These are phyloP conservation scores for Podaxis sp. DNA, from an alignment of 768 basidiomycete genomes.

Conservation along the genomic window DNA sequence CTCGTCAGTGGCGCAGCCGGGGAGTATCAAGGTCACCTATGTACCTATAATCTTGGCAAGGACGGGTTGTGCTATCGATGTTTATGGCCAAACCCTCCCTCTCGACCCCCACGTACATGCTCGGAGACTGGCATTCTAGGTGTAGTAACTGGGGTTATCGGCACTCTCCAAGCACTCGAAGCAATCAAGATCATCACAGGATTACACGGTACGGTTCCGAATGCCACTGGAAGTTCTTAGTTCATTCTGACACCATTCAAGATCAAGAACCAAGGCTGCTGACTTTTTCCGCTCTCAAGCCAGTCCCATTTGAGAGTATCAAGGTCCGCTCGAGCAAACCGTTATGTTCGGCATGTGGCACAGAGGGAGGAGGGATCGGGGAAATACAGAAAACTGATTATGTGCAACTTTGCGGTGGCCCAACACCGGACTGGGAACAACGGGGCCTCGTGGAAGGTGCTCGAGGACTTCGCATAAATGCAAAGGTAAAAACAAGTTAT, in stretches of 20 bases:
- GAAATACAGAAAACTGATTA: constrained; percentile 50
- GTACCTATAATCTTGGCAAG: constrained; percentile 64
- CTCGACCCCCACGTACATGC: constrained; percentile 56
- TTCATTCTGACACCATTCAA: constrained; percentile 20
- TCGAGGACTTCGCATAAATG: not conserved
- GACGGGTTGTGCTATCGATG: constrained; percentile 92
- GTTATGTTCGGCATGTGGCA: constrained; percentile 20
- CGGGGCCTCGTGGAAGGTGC: constrained; percentile 44
- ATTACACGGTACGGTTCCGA: constrained; percentile 47
- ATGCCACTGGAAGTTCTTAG: not conserved
- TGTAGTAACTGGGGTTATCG: constrained; percentile 84
- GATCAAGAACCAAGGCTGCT: constrained; percentile 64
- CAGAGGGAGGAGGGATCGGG: constrained; percentile 12
- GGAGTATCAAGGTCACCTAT: constrained; percentile 78
- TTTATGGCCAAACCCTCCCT: constrained; percentile 80
- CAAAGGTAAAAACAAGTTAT: no score
- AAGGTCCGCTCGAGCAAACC: constrained; percentile 71
- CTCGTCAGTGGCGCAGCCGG: constrained; percentile 93
- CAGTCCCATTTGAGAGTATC: constrained; percentile 75
- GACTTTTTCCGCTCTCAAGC: constrained; percentile 70
- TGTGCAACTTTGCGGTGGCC: constrained; percentile 82
- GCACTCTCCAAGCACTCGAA: constrained; percentile 86
- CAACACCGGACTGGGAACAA: constrained; percentile 60
- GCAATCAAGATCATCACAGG: constrained; percentile 76
- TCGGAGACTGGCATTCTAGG: constrained; percentile 89